Conservation (phyloP, 768 basidiomycete genomes). For the Hydnomerulius pinastri region DNA sequence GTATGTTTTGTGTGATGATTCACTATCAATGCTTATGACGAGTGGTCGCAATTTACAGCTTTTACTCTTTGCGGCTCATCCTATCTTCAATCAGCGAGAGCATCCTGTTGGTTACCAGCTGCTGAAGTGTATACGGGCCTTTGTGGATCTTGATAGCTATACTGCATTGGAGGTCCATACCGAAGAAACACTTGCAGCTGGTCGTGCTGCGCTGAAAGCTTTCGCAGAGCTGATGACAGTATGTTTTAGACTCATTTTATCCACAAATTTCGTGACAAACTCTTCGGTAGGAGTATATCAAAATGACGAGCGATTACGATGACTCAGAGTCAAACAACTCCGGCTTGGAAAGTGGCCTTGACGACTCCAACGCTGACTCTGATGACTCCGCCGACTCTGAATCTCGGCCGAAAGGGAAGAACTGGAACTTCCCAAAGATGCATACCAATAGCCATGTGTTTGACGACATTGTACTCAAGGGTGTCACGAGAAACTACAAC, state of each 20-base stretch:
- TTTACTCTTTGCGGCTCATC: conserved; percentile 27
- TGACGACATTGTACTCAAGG: no score
- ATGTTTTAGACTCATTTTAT: background rate
- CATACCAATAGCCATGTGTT: no score
- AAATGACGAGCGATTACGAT: background rate
- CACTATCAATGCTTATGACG: no score
- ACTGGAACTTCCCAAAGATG: no score
- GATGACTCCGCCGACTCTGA: no score
- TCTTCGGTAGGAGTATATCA: background rate
- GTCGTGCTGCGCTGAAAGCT: conserved; percentile 13
- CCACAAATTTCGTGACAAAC: background rate
- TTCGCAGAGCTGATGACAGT: conserved; percentile 27
- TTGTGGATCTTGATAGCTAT: conserved; percentile 23
- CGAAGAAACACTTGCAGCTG: conserved; percentile 23
- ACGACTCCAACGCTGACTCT: no score
- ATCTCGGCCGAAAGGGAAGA: no score
- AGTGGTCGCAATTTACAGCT: no score
- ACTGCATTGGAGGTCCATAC: conserved; percentile 35
- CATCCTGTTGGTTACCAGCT: conserved; percentile 20
- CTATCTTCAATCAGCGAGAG: conserved; percentile 19
- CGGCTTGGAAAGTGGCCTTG: background rate
- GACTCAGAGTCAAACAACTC: background rate
- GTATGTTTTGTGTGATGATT: no score
- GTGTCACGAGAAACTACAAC: no score
- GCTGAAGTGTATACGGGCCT: conserved; percentile 31